These are phyloP conservation scores for Pythium grandisporangium DNA, from an alignment of 352 stramenopile species.

Conservation along the genomic window DNA sequence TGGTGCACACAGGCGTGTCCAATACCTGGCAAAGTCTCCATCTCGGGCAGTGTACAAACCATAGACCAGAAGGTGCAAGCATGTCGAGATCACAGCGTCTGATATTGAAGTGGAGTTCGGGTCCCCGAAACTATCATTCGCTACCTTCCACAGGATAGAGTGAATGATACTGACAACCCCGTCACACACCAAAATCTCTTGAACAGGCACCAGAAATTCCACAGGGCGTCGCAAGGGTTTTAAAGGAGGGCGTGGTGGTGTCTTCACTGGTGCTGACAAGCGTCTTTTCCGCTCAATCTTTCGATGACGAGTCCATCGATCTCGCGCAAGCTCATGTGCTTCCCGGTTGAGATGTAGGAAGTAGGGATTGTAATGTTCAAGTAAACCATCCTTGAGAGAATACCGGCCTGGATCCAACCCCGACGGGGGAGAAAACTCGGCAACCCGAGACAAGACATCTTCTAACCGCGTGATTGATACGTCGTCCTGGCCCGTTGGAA, in stretches of 20 bases:
- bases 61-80: conserved; percentile 71
- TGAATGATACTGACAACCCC: conserved; percentile 58
- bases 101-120: conserved; percentile 33
- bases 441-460: conserved; percentile 45
- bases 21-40: conserved; percentile 22
- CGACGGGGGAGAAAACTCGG: conserved; percentile 60
- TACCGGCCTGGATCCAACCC: conserved; percentile 76
- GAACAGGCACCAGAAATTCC: conserved; percentile 40
- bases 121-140: conserved; percentile 11
- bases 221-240: conserved; percentile 15
- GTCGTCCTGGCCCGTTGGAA: conserved; percentile 79
- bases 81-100: conserved; percentile 78
- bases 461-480: conserved; percentile 61
- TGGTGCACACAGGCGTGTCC: conserved; percentile 28
- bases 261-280: conserved; percentile 32
- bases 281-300: conserved; percentile 32
- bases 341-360: conserved; percentile 82
- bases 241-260: conserved; percentile 17
- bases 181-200: conserved; percentile 55
- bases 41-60: conserved; percentile 52
- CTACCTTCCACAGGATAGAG: conserved; percentile 53
- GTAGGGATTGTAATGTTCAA: conserved; percentile 83
- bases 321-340: conserved; percentile 67
- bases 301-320: conserved; percentile 73
- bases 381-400: conserved; percentile 55